A percentile compares a stretch with the other conserved stretches of the same genome.
Conservation (phyloP, 1,284 basidiomycete species). For the Moniliophthora roreri region DNA sequence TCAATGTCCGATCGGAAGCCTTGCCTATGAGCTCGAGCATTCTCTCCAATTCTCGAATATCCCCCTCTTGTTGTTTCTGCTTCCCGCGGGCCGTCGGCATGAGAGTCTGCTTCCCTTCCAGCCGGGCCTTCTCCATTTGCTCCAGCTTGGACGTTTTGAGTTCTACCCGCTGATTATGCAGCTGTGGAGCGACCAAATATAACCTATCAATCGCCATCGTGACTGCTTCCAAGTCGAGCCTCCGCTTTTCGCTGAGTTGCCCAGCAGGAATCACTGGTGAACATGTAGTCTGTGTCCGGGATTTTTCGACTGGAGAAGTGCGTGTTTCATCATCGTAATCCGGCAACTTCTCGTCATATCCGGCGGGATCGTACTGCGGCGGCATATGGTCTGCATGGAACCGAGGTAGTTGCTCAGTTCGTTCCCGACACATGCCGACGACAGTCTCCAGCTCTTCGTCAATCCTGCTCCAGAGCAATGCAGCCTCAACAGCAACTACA, state of each 20-base stretch:
- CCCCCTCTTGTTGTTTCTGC: constrained; percentile 50
- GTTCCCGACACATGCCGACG: constrained; percentile 61
- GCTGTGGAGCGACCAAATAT: constrained; percentile 78
- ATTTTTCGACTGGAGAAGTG: constrained; percentile 29
- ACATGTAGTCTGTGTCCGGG: constrained; percentile 11
- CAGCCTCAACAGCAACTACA: constrained; percentile 56
- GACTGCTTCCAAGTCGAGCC: constrained; percentile 79
- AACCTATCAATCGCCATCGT: constrained; percentile 85
- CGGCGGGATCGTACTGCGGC: constrained; percentile 64
- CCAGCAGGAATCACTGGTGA: constrained; percentile 11
- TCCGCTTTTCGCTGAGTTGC: constrained; percentile 63
- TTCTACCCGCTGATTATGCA: constrained; percentile 86
- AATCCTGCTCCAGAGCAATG: constrained; percentile 72
- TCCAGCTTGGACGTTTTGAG: constrained; percentile 65
- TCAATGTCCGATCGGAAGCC: constrained; percentile 65
- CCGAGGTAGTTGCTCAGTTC: constrained; percentile 37
- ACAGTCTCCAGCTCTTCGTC: constrained; percentile 74
- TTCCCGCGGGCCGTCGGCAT: constrained; percentile 21
- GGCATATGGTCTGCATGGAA: constrained; percentile 50
- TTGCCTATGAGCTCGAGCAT: constrained; percentile 72
- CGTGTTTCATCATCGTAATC: constrained; percentile 51
- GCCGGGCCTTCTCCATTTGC: constrained; percentile 63
- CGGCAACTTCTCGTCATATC: constrained; percentile 50
- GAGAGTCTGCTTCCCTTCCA: constrained; percentile 27
- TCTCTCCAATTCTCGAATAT: constrained; percentile 61